These are phyloP conservation scores for Sanghuangporus baumii DNA, from an alignment of 1,284 basidiomycete species.

Conservation along the genomic window DNA sequence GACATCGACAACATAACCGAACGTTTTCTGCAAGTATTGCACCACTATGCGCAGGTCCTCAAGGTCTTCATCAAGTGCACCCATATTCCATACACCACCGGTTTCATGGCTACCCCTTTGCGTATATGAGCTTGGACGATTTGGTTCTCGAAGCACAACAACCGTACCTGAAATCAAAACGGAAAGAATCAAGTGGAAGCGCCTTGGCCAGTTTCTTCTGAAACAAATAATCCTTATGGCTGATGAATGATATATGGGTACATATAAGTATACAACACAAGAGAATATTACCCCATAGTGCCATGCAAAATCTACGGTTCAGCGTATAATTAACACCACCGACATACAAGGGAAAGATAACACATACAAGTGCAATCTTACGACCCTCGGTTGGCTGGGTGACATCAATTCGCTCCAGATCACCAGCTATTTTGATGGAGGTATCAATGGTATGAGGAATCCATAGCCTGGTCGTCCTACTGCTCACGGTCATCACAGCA, in stretches of 20 bases:
- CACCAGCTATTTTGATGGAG: slow-evolving; percentile 47
- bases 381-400: slow-evolving; percentile 45
- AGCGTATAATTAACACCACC: neutral
- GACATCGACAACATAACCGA: slow-evolving; percentile 62
- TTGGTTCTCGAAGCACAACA: neutral
- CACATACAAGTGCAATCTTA: slow-evolving; percentile 62
- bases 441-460: slow-evolving; percentile 53
- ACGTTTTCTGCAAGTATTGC: slow-evolving; percentile 47
- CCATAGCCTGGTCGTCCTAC: slow-evolving; percentile 40
- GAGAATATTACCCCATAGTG: slow-evolving; percentile 55
- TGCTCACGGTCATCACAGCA: slow-evolving; percentile 3
- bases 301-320: slow-evolving; percentile 63
- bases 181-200: slow-evolving; percentile 74
- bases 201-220: slow-evolving; percentile 63
- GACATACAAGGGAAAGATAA: neutral
- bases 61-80: slow-evolving; percentile 51
- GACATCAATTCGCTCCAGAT: slow-evolving; percentile 56
- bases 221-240: slow-evolving; percentile 81
- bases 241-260: slow-evolving; percentile 25
- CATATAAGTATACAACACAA: neutral
- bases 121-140: neutral
- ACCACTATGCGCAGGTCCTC: slow-evolving; percentile 61
- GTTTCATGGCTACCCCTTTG: slow-evolving; percentile 73
- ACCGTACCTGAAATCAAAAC: slow-evolving; percentile 75
- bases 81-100: slow-evolving; percentile 56